These are phyloP conservation scores for Fusarium multiceps DNA, from an alignment of 2,329 filamentous ascomycete species.

Conservation along the genomic window DNA sequence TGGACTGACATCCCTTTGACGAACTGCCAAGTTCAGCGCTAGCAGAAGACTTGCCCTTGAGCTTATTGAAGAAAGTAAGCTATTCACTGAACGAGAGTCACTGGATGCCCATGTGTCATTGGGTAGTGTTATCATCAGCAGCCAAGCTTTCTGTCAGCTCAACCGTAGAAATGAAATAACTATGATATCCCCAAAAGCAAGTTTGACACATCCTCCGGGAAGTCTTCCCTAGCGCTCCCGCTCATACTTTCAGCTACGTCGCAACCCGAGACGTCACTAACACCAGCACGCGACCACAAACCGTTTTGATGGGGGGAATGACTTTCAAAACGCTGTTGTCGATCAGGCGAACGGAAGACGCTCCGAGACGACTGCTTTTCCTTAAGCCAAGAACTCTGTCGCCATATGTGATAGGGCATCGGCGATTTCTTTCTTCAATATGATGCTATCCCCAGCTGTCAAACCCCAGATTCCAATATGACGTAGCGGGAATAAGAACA, in stretches of 20 bases:
- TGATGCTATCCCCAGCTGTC: slow-evolving; percentile 19
- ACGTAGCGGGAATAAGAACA: slow-evolving; percentile 21
- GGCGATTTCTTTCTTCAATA: slow-evolving; percentile 6
- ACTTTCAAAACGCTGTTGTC: slow-evolving; percentile 10
- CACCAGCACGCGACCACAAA: neutral
- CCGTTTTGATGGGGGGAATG: slow-evolving; percentile 8
- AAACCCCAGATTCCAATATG: slow-evolving; percentile 25
- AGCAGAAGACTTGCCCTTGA: neutral
- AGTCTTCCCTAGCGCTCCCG: slow-evolving; percentile 35
- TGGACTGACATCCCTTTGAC: neutral
- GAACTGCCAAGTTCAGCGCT: neutral
- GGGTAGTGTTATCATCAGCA: neutral
- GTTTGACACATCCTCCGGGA: slow-evolving; percentile 2
- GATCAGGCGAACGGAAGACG: slow-evolving; percentile 8
- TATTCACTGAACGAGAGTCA: neutral
- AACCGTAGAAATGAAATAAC: neutral
- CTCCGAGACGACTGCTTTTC: neutral
- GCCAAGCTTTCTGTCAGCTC: neutral
- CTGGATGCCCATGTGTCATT: neutral
- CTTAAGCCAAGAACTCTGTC: neutral
- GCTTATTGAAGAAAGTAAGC: neutral
- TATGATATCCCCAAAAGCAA: slow-evolving; percentile 5
- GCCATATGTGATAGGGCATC: slow-evolving; percentile 5
- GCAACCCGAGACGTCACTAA: slow-evolving; percentile 19
- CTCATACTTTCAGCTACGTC: neutral